Evolutionary conservation across 306 rosid species (phyloP).

Genomic region (Cucurbita argyrosperma): DNA sequence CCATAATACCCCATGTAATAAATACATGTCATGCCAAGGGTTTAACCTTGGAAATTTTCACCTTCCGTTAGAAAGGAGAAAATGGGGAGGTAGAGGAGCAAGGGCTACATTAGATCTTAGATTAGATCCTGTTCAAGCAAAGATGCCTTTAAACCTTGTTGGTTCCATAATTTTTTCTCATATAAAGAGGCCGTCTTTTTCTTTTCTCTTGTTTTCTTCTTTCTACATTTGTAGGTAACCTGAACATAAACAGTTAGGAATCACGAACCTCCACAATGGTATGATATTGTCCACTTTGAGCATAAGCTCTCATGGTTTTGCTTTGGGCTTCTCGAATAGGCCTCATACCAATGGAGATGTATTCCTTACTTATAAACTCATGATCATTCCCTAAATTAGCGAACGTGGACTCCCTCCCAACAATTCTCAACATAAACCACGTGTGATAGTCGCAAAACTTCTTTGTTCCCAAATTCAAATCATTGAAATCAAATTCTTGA

Average conservation of each 20-base stretch:
- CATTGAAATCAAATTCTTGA: neutral
- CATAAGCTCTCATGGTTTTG: too few species aligned
- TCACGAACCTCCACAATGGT: too few species aligned
- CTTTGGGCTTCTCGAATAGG: too few species aligned
- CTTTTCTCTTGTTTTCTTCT: neutral
- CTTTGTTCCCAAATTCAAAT: neutral
- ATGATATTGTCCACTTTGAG: too few species aligned
- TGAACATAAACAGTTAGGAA: neutral
- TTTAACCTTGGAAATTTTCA: neutral
- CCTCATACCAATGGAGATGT: too few species aligned
- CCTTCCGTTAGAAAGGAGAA: neutral
- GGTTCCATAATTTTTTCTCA: neutral
- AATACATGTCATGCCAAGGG: neutral
- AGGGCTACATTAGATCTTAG: neutral
- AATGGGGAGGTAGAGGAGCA: neutral
- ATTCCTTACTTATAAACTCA: too few species aligned
- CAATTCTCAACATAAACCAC: neutral
- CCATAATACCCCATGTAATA: neutral
- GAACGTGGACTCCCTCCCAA: too few species aligned
- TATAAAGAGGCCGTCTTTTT: neutral
- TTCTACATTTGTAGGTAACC: neutral
- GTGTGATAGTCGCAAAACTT: neutral
- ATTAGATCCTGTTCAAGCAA: neutral
- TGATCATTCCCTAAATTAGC: too few species aligned
- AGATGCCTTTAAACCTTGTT: neutral